Evolutionary conservation across 805 yeast species (phyloP), one percentile per base, ranked within the genome.

Genomic region (Kazachstania psychrophila): DNA sequence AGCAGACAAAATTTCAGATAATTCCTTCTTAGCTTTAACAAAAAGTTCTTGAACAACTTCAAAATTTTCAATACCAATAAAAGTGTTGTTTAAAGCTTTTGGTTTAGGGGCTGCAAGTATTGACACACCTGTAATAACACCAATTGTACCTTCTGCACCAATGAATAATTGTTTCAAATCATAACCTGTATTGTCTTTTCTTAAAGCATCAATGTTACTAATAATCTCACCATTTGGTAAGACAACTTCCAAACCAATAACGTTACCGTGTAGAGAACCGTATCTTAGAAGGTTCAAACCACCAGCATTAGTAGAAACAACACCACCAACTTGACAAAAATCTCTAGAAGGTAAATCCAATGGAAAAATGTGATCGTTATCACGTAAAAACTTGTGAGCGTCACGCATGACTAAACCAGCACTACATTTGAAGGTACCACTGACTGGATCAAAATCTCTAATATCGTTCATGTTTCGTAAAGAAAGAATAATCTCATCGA

Each of bases 311-410:
- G 96, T 86, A 15, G 96, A 94, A 30, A 86, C 89, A 38, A 79
- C 83, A 45, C 96, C 97, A 48, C 96, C 96, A 45, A 89, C 79
- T 49, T 85, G 95, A 57, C 96, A 89, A 2, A 95, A 84, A 11
- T 96, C 96, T 64, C 89, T 88, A 26, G 97, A 96, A 39, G 96
- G 96, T 43, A 88, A 66, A 58, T 88, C 97, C 34, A 88, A 67
- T 22, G 97, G 97, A 70, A 87, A 88, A 38, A 88, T 83, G 61
- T 81, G 82, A 3, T 92, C 95, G 13, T 75, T 65, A 39, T 84
- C 92, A 14, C 80, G 77, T 38, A 88, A 62, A 52, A 56, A 85
- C 37, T 69, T 69, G 61, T 88, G 96, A 11, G 95, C 95, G 47
- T 65, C 72, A 56, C 88, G 95, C 51, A 88, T 68, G 39, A 88